Base-by-base conservation (phyloP, 352 stramenopile species). In the Phytophthora chlamydospora region DNA sequence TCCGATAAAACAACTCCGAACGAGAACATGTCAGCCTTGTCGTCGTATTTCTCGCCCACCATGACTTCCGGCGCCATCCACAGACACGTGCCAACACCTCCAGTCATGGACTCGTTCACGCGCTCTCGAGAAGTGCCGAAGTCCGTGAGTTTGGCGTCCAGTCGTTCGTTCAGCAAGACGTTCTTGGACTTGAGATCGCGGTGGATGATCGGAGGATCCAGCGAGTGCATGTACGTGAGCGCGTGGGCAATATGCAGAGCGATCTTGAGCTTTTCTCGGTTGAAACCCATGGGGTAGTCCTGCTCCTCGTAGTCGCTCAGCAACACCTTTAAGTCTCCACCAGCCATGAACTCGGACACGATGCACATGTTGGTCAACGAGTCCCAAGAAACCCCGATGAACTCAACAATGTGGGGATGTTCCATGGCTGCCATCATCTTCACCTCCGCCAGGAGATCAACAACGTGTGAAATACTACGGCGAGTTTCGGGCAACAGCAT, bases 141-240 rank as follows among this genome's bases (percentile, higher is more conserved):
- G 40, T 85, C 66, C 4, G 65, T 74, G 14, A 87, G 43, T 44
- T 87, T 87, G 6, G 77, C 71, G 12, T 78, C 54, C 45, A 79
- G 32, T 5, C 36, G 42, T 38, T 62, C 51, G 11, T 57, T 62
- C 19, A 89, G 55, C 54, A 83, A 55, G 9, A 86, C 49, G 34
- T 85, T 86, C 45, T 75, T 78, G 11, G 76, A 85, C 36, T 84
- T 85, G 21, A 86, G 55, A 32, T 86, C 74, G 10, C 75, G 71
- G 46, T 85, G 76, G 36, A 88, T 68, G 7, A 83, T 53, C 0
- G 61, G 49, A 51, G 67, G 66, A 4, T 58, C 40, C 11, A 83
- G 45, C 13, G 63, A 75, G 55, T 85, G 78, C 39, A 88, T 50
- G 53, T 83, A 85, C 16, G 59, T 68, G 24, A 88, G 35, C 12